Evolutionary conservation across 1,284 basidiomycete species (phyloP).

Genomic region (Coniferiporia sulphurascens): DNA sequence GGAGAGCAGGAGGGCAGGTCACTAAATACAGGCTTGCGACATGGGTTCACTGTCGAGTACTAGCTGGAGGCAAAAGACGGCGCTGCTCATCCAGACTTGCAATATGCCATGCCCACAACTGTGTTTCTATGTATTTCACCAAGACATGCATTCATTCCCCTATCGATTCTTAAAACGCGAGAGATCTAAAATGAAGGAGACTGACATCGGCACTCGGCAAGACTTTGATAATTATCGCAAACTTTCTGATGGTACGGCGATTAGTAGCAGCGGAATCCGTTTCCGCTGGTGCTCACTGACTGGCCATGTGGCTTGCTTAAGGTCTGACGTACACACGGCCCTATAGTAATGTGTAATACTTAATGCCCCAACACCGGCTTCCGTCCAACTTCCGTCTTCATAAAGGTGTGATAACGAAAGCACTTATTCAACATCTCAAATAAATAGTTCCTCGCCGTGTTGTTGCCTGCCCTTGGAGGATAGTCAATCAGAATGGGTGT

Average conservation of each 20-base stretch:
- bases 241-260: background rate
- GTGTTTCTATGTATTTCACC: conserved; percentile 12
- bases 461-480: background rate
- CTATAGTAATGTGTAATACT: background rate
- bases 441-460: background rate
- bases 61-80: background rate
- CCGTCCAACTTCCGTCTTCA: conserved; percentile 8
- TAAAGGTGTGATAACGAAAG: background rate
- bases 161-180: background rate
- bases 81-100: background rate
- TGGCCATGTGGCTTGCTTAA: background rate
- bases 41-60: background rate
- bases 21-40: conserved; percentile 36
- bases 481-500: conserved; percentile 25
- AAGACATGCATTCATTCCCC: background rate
- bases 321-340: background rate
- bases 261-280: background rate
- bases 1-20: conserved; percentile 77
- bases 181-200: background rate
- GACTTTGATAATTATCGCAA: background rate
- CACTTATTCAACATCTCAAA: background rate
- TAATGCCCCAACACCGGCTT: background rate
- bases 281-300: background rate
- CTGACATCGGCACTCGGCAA: background rate
- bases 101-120: background rate